phyloP scores from a whole-genome alignment of 768 basidiomycete genomes.

The Mycena rebaudengoi region DNA sequence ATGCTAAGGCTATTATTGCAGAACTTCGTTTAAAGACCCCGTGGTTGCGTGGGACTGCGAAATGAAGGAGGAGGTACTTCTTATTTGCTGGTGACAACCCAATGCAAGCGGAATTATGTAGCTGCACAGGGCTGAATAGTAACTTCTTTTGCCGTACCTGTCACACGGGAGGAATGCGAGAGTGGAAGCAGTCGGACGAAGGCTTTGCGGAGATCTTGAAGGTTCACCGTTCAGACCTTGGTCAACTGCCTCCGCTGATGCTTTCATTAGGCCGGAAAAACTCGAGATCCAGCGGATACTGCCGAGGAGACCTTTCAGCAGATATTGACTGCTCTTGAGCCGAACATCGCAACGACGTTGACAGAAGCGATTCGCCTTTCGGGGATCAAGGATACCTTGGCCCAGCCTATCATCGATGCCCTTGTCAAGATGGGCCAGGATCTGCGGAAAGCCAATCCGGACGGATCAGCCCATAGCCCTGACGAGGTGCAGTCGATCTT shows the following conservation, averaged over 20 bases:
- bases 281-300: neutral
- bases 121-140: constrained; percentile 38
- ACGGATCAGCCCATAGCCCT: neutral
- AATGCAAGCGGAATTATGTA: constrained; percentile 46
- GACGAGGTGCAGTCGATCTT: neutral
- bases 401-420: neutral
- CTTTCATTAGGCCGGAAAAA: neutral
- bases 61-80: constrained; percentile 15
- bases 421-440: constrained; percentile 1
- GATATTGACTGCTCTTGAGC: constrained; percentile 12
- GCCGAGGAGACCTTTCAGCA: constrained; percentile 10
- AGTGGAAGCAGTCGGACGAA: constrained; percentile 25
- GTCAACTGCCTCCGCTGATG: neutral
- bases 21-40: neutral
- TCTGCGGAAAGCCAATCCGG: neutral
- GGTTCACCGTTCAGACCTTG: neutral
- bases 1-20: neutral
- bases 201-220: neutral
- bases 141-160: constrained; percentile 45
- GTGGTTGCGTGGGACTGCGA: constrained; percentile 11
- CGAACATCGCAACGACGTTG: neutral
- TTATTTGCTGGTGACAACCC: constrained; percentile 42
- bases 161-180: constrained; percentile 35
- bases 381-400: neutral
- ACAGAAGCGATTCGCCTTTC: neutral